Percentiles rank a stretch among this genome's conserved stretches.
These are phyloP conservation scores for Kalmusia sp. DNA, from an alignment of 2,329 filamentous ascomycete species.

Conservation along the genomic window DNA sequence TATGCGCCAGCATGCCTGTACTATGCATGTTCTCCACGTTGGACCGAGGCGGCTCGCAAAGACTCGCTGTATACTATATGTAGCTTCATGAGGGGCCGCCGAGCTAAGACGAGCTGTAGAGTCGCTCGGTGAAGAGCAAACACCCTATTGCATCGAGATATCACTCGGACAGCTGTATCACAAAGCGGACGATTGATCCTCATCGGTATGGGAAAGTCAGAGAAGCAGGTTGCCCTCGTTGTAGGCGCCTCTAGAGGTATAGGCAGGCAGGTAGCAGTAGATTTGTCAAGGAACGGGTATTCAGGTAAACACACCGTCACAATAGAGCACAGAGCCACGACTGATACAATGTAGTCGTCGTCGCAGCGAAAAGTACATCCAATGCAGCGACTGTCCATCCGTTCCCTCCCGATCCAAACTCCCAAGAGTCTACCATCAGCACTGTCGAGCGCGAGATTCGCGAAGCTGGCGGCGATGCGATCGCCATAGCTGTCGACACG, in stretches of 20 bases:
- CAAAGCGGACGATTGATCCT: neutral
- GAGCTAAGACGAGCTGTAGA: neutral
- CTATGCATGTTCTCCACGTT: slow-evolving; percentile 7
- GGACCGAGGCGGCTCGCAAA: neutral
- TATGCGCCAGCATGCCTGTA: slow-evolving; percentile 8
- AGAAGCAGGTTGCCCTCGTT: slow-evolving; percentile 69
- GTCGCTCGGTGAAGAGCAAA: no score
- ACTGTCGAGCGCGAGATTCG: slow-evolving; percentile 79
- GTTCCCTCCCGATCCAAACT: slow-evolving; percentile 81
- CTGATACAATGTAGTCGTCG: slow-evolving; percentile 65
- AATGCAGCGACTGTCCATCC: slow-evolving; percentile 63
- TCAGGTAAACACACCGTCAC: slow-evolving; percentile 58
- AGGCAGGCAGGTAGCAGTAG: slow-evolving; percentile 79
- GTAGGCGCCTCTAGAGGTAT: slow-evolving; percentile 82
- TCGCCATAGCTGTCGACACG: slow-evolving; percentile 74
- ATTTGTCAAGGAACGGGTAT: slow-evolving; percentile 75
- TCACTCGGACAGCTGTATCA: no score
- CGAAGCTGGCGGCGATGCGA: slow-evolving; percentile 68
- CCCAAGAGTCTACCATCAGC: slow-evolving; percentile 75
- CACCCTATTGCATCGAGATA: no score
- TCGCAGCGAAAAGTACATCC: slow-evolving; percentile 78
- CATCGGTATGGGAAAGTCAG: slow-evolving; percentile 18
- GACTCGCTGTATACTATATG: neutral
- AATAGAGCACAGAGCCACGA: neutral
- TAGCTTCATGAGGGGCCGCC: neutral